Percentiles rank a stretch among this genome's conserved stretches.
Conservation (phyloP, 768 basidiomycete species). For the Boletellus ananas region DNA sequence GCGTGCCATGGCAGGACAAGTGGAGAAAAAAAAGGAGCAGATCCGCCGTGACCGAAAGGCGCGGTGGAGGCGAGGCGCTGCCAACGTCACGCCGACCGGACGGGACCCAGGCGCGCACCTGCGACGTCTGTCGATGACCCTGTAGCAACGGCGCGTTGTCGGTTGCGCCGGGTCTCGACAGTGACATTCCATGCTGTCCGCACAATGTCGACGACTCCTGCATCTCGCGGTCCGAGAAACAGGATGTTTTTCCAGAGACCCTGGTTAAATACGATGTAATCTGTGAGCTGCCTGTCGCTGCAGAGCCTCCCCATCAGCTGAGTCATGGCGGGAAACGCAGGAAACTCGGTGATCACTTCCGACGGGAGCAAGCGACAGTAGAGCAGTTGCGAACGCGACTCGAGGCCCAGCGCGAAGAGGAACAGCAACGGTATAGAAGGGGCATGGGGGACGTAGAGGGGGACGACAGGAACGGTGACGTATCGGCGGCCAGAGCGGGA, state of each 20-base stretch:
- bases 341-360: constrained; percentile 52
- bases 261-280: constrained; percentile 40
- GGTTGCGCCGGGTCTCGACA: constrained; percentile 51
- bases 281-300: constrained; percentile 34
- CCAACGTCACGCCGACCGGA: constrained; percentile 19
- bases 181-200: constrained; percentile 72
- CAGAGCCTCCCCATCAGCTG: constrained; percentile 41
- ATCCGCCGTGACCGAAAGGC: constrained; percentile 6
- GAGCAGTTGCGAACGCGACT: constrained; percentile 44
- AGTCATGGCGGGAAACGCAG: constrained; percentile 57
- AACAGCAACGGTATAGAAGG: constrained; percentile 54
- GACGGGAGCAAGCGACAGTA: constrained; percentile 53
- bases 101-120: constrained; percentile 4
- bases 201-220: constrained; percentile 43
- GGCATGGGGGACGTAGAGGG: constrained; percentile 47
- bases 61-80: constrained; percentile 7
- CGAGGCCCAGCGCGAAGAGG: constrained; percentile 54
- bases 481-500: constrained; percentile 23
- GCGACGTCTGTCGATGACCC: constrained; percentile 14
- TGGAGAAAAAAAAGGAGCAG: constrained; percentile 11
- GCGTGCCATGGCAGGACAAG: constrained; percentile 23
- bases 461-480: constrained; percentile 52
- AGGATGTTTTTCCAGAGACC: constrained; percentile 69
- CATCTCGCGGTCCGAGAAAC: constrained; percentile 46
- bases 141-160: constrained; percentile 16